These are phyloP conservation scores for Saturnispora mendoncae DNA, from an alignment of 805 yeast species.

Conservation along the genomic window DNA sequence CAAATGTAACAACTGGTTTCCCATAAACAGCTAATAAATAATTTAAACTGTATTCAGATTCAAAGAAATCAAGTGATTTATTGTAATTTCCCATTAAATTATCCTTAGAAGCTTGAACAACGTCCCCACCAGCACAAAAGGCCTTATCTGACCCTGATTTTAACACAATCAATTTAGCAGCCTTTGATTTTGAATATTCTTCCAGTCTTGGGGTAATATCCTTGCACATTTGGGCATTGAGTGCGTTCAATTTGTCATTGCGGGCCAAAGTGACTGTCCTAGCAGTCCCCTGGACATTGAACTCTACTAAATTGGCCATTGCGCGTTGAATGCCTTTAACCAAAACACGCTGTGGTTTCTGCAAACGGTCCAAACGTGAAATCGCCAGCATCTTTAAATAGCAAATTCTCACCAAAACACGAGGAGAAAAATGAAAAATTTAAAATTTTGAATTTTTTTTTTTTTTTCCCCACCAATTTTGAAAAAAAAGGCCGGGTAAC, in stretches of 20 bases:
- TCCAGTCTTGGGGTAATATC: slow-evolving; percentile 62
- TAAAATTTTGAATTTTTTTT: not conserved
- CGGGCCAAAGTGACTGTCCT: slow-evolving; percentile 73
- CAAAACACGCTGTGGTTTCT: too few species aligned
- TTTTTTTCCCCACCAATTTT: too few species aligned
- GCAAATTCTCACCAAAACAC: not conserved
- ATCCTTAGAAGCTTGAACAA: slow-evolving; percentile 62
- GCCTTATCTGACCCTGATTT: slow-evolving; percentile 61
- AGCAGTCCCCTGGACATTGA: slow-evolving; percentile 52
- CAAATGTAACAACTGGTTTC: slow-evolving; percentile 78
- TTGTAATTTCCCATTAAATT: slow-evolving; percentile 40
- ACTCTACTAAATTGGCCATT: slow-evolving; percentile 37
- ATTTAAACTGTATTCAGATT: slow-evolving; percentile 72
- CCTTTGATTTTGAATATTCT: slow-evolving; percentile 66
- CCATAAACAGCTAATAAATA: slow-evolving; percentile 70
- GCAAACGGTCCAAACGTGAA: too few species aligned
- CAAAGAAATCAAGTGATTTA: slow-evolving; percentile 59
- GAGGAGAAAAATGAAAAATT: not conserved
- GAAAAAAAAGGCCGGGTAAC: not conserved
- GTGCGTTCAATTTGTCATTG: slow-evolving; percentile 75
- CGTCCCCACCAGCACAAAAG: slow-evolving; percentile 96
- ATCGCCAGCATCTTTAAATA: not conserved
- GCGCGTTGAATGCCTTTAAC: too few species aligned
- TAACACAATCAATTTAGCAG: slow-evolving; percentile 57
- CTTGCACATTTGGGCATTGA: slow-evolving; percentile 66